Percentiles rank a stretch among this genome's conserved stretches.
Conservation (phyloP, 352 stramenopile species). For the Globisporangium cylindrosporum region DNA sequence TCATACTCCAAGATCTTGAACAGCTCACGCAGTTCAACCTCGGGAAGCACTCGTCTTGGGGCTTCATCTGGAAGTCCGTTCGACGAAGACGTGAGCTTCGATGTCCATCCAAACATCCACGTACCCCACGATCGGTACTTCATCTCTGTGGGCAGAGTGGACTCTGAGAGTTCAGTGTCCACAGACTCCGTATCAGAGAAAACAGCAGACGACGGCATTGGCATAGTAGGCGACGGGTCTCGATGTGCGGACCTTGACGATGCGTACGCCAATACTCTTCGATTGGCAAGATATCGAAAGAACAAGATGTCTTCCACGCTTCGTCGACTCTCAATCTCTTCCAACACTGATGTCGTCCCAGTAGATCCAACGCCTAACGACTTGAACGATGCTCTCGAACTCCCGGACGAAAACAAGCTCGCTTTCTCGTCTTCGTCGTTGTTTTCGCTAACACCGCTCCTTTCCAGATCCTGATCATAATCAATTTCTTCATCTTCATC, state of each 20-base stretch:
- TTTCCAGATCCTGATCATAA: slow-evolving; percentile 10
- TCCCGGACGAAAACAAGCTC: slow-evolving; percentile 7
- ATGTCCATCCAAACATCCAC: slow-evolving; percentile 88
- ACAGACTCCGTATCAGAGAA: slow-evolving; percentile 80
- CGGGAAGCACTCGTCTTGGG: slow-evolving; percentile 55
- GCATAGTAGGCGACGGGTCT: slow-evolving; percentile 25
- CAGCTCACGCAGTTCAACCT: slow-evolving; percentile 82
- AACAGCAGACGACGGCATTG: slow-evolving; percentile 39
- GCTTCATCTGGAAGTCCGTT: slow-evolving; percentile 24
- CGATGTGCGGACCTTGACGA: slow-evolving; percentile 20
- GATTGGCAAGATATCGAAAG: slow-evolving; percentile 79
- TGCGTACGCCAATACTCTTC: slow-evolving; percentile 29
- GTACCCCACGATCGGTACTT: slow-evolving; percentile 78
- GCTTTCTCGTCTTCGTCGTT: slow-evolving; percentile 7
- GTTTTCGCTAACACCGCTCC: slow-evolving; percentile 8
- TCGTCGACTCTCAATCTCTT: slow-evolving; percentile 73
- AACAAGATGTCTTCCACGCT: slow-evolving; percentile 82
- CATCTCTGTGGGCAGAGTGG: slow-evolving; percentile 65
- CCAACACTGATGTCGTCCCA: slow-evolving; percentile 27
- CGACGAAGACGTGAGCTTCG: slow-evolving; percentile 44
- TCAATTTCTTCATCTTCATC: slow-evolving; percentile 61
- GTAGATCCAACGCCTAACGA: slow-evolving; percentile 1
- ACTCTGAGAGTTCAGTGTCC: slow-evolving; percentile 73
- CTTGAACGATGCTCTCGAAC: slow-evolving; percentile 6
- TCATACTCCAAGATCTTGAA: slow-evolving; percentile 88